Conservation (phyloP, 768 basidiomycete species). For the Boletus speciosus region DNA sequence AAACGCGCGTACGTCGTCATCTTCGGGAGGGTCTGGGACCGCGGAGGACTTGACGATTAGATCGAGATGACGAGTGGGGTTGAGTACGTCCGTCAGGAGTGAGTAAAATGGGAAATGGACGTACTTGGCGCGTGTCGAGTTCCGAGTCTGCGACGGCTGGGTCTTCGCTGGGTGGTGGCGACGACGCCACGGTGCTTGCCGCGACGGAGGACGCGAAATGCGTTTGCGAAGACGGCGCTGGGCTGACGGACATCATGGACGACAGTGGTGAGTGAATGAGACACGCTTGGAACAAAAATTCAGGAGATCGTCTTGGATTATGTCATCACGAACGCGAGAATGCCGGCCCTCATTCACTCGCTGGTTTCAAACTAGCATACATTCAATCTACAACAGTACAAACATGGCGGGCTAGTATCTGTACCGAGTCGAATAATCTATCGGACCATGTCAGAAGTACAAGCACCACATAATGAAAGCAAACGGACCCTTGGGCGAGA, state of each 20-base stretch:
- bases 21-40: constrained; percentile 10
- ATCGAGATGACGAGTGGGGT: not conserved
- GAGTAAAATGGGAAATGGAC: constrained; percentile 1
- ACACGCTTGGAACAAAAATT: not conserved
- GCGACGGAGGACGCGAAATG: constrained; percentile 19
- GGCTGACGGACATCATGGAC: constrained; percentile 22
- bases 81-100: not conserved
- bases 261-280: not conserved
- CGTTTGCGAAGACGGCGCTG: constrained; percentile 10
- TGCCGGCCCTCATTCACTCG: constrained; percentile 20
- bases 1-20: constrained; percentile 17
- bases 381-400: not conserved
- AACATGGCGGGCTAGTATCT: constrained; percentile 45
- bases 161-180: constrained; percentile 22
- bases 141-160: not conserved
- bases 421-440: constrained; percentile 82
- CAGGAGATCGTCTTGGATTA: constrained; percentile 14
- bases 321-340: constrained; percentile 27
- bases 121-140: constrained; percentile 14
- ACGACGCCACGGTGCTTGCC: constrained; percentile 27
- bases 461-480: rapidly evolving
- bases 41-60: constrained; percentile 13
- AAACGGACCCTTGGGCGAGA: constrained; percentile 84
- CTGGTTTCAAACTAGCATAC: not conserved
- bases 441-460: not conserved